phyloP scores from a whole-genome alignment of 306 rosid genomes.

The Senna tora region DNA sequence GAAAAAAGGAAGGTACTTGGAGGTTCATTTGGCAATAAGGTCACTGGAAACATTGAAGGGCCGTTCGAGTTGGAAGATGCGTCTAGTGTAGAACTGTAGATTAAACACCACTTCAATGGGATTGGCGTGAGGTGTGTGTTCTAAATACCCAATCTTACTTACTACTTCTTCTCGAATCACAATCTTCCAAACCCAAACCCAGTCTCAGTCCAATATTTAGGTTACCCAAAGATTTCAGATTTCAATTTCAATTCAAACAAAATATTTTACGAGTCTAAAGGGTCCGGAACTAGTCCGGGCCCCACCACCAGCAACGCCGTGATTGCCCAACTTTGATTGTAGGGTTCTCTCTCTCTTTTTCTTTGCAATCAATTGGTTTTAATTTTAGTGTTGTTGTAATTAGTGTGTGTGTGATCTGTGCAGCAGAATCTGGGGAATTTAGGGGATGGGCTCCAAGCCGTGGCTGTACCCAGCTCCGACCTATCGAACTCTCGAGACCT shows the following conservation, averaged over 20 bases:
- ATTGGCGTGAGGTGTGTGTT: background rate
- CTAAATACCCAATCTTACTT: too few species aligned
- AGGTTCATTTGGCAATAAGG: too few species aligned
- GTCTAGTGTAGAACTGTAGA: background rate
- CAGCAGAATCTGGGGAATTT: background rate
- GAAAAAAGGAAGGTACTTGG: too few species aligned
- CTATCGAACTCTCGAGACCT: constrained; percentile 62
- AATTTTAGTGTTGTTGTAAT: background rate
- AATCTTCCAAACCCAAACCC: background rate
- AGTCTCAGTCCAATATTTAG: background rate
- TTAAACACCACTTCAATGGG: background rate
- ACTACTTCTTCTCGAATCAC: background rate
- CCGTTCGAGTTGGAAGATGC: constrained; percentile 29
- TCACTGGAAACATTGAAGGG: constrained; percentile 15
- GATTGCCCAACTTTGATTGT: background rate
- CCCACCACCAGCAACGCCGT: constrained; percentile 39
- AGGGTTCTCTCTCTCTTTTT: constrained; percentile 36
- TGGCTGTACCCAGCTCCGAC: constrained; percentile 92
- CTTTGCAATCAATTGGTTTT: background rate
- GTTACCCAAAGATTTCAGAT: background rate
- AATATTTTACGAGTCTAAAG: background rate
- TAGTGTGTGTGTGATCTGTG: constrained; percentile 27
- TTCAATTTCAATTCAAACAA: background rate
- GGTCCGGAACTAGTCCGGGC: constrained; percentile 56
- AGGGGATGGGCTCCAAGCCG: constrained; percentile 83